A percentile compares a stretch with the other conserved stretches of the same genome.
These are phyloP conservation scores for Russula sp. DNA, from an alignment of 768 basidiomycete genomes.

Conservation along the genomic window DNA sequence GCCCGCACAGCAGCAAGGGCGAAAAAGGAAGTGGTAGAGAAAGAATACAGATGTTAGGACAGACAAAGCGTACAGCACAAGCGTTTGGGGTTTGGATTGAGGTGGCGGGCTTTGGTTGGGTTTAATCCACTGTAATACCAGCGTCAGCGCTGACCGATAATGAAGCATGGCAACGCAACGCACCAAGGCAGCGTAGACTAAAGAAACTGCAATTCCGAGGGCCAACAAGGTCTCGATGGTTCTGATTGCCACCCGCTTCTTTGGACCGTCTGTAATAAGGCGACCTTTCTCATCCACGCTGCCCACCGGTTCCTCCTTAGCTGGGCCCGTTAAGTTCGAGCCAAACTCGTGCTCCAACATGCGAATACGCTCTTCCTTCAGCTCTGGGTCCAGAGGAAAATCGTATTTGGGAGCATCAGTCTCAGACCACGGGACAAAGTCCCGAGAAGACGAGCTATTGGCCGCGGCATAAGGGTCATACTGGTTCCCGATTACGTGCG, in stretches of 20 bases:
- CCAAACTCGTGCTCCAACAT: slow-evolving; percentile 65
- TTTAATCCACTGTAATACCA: slow-evolving; percentile 46
- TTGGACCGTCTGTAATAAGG: slow-evolving; percentile 58
- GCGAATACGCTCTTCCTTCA: slow-evolving; percentile 62
- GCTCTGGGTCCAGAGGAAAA: slow-evolving; percentile 39
- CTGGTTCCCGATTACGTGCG: not conserved
- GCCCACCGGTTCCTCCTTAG: slow-evolving; percentile 47
- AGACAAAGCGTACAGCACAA: slow-evolving; percentile 52
- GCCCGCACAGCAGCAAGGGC: slow-evolving; percentile 48
- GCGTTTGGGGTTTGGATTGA: slow-evolving; percentile 48
- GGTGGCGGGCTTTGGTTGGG: slow-evolving; percentile 47
- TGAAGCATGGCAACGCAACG: slow-evolving; percentile 27
- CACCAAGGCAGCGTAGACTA: slow-evolving; percentile 60
- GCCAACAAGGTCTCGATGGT: slow-evolving; percentile 46
- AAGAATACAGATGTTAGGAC: slow-evolving; percentile 45
- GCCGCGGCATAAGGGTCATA: slow-evolving; percentile 33
- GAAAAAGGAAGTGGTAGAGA: slow-evolving; percentile 51
- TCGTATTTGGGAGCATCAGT: slow-evolving; percentile 42
- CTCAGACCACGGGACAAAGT: slow-evolving; percentile 47
- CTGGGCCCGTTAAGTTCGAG: slow-evolving; percentile 32
- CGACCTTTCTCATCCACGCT: slow-evolving; percentile 52
- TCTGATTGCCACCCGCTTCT: slow-evolving; percentile 47
- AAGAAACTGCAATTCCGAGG: slow-evolving; percentile 45
- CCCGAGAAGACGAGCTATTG: slow-evolving; percentile 39
- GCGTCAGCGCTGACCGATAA: not conserved